These are phyloP conservation scores for Phytophthora pisi DNA, from an alignment of 352 stramenopile species.

Conservation along the genomic window DNA sequence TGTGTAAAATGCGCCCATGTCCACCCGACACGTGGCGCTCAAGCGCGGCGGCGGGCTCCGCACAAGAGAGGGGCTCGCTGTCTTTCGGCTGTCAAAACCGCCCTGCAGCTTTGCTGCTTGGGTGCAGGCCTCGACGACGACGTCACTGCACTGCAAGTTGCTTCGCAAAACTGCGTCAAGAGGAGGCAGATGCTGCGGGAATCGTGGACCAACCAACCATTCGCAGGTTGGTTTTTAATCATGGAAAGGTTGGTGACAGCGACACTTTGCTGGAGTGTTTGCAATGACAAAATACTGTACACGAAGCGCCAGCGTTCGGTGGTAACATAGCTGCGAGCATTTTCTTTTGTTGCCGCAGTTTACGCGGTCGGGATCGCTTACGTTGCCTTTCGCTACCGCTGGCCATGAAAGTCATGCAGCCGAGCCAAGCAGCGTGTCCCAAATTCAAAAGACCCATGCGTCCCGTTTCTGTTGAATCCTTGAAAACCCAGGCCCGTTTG, in stretches of 20 bases:
- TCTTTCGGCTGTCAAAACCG: slow-evolving; percentile 9
- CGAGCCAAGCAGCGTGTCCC: slow-evolving; percentile 26
- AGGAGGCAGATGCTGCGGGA: not conserved
- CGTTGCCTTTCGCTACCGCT: not conserved
- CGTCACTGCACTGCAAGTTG: slow-evolving; percentile 27
- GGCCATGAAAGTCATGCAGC: not conserved
- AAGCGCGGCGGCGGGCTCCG: not conserved
- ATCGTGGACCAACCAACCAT: slow-evolving; percentile 16
- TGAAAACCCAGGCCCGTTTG: slow-evolving; percentile 21
- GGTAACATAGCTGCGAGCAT: slow-evolving; percentile 13
- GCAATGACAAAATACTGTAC: no score
- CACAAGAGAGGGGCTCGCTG: slow-evolving; percentile 14
- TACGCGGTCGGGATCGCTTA: not conserved
- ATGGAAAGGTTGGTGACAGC: no score
- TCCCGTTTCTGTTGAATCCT: not conserved
- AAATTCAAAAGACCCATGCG: not conserved
- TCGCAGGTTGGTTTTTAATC: no score
- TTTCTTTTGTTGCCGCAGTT: slow-evolving; percentile 8
- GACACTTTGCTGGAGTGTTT: no score
- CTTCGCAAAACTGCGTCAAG: slow-evolving; percentile 8
- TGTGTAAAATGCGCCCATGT: slow-evolving; percentile 21
- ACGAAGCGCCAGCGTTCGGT: no score
- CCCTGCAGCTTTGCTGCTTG: slow-evolving; percentile 16
- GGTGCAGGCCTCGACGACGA: slow-evolving; percentile 22
- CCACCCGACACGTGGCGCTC: slow-evolving; percentile 31